These are phyloP conservation scores for Symbiodinium natans DNA, from an alignment of 73 alveolate species.

Conservation along the genomic window DNA sequence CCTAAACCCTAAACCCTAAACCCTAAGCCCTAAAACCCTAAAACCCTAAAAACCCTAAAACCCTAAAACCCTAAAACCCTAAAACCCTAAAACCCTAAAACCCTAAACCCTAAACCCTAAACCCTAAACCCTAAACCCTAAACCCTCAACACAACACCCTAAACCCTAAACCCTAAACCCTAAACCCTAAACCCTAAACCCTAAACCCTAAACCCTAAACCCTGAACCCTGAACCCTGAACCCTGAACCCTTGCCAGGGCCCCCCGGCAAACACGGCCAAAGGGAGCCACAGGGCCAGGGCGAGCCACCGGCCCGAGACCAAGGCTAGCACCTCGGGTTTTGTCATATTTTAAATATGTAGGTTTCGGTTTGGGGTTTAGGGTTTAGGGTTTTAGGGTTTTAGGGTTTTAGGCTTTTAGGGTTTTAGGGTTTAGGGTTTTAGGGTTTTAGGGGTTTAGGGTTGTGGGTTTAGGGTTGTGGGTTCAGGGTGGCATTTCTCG, in stretches of 20 bases:
- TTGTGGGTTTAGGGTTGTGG: not conserved
- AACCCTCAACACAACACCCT: too few species aligned
- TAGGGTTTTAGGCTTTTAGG: too few species aligned
- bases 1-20: not conserved
- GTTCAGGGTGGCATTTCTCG: too few species aligned
- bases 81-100: too few species aligned
- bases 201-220: not conserved
- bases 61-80: too few species aligned
- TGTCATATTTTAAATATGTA: not conserved
- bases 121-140: too few species aligned
- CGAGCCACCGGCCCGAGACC: conserved; percentile 58
- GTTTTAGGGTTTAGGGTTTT: too few species aligned
- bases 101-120: too few species aligned
- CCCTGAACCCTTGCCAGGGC: not conserved
- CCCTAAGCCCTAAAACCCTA: not conserved
- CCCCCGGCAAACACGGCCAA: conserved; percentile 2
- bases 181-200: not conserved
- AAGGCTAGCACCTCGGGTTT: conserved; percentile 12
- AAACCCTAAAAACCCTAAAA: too few species aligned
- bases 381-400: not conserved
- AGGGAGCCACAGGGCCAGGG: conserved; percentile 68
- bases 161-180: not conserved
- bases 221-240: not conserved
- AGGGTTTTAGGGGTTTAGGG: too few species aligned
- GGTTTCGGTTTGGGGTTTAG: not conserved